These are phyloP conservation scores for Saccharomycopsis babjevae DNA, from an alignment of 805 yeast genomes.

Conservation along the genomic window DNA sequence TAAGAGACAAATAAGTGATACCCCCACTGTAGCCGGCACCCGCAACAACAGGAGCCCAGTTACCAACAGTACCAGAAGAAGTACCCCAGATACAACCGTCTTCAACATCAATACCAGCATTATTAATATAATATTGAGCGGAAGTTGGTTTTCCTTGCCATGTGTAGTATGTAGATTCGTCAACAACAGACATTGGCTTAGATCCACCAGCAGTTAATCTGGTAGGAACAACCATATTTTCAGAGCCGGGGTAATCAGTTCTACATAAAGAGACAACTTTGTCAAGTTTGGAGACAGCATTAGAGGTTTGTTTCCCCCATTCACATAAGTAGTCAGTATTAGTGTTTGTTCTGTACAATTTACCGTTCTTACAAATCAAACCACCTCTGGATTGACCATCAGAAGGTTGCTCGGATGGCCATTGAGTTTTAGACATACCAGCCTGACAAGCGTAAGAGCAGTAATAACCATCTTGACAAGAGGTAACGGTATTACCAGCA, in stretches of 20 bases:
- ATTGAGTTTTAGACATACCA: constrained; percentile 98
- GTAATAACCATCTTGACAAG: constrained; percentile 82
- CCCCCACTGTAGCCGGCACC: constrained; percentile 84
- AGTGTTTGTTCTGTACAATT: constrained; percentile 71
- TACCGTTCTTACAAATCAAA: constrained; percentile 73
- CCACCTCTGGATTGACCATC: constrained; percentile 94
- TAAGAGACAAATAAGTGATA: constrained; percentile 73
- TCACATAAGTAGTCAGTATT: constrained; percentile 64
- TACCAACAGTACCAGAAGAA: constrained; percentile 72
- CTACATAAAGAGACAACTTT: constrained; percentile 83
- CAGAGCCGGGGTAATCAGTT: constrained; percentile 99
- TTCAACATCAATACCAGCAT: constrained; percentile 82
- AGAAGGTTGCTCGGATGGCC: constrained; percentile 84
- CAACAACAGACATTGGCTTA: constrained; percentile 68
- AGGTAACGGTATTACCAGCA: constrained; percentile 55
- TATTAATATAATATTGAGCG: constrained; percentile 93
- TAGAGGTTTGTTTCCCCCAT: constrained; percentile 71
- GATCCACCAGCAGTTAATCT: constrained; percentile 55
- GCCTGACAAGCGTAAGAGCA: constrained; percentile 98
- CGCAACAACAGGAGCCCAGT: constrained; percentile 94
- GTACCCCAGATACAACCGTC: constrained; percentile 96
- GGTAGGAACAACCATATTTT: constrained; percentile 95
- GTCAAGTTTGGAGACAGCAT: constrained; percentile 52
- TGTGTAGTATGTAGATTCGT: constrained; percentile 62
- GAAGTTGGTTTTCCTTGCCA: constrained; percentile 82